A percentile compares a stretch with the other conserved stretches of the same genome.
phyloP scores from a whole-genome alignment of 352 stramenopile species.

The Peronospora destructor region DNA sequence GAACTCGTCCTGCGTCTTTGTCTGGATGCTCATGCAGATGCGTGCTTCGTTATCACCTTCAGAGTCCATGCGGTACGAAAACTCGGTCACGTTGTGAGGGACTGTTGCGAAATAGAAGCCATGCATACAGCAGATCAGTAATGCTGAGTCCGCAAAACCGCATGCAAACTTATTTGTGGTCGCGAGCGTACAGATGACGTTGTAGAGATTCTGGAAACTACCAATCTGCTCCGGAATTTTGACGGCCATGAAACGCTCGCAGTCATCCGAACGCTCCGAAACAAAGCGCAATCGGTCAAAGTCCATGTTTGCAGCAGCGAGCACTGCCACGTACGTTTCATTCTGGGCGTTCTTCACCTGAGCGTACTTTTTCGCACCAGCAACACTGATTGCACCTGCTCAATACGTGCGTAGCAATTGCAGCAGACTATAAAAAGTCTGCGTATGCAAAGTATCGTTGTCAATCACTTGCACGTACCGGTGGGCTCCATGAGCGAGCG shows the following conservation, averaged over 20 bases:
- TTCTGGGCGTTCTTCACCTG: conserved; percentile 33
- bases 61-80: conserved; percentile 92
- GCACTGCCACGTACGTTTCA: conserved; percentile 91
- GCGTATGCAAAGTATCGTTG: not conserved
- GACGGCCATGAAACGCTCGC: conserved; percentile 92
- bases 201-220: conserved; percentile 82
- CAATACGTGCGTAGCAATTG: not conserved
- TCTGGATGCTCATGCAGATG: conserved; percentile 95
- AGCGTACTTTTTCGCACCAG: conserved; percentile 93
- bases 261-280: conserved; percentile 80
- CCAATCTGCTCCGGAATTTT: conserved; percentile 94
- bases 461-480: conserved; percentile 26
- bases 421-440: conserved; percentile 1
- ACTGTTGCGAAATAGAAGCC: conserved; percentile 25
- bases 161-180: not conserved
- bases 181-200: conserved; percentile 56
- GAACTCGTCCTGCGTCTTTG: conserved; percentile 61
- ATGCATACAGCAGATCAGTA: conserved; percentile 3
- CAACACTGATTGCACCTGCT: conserved; percentile 92
- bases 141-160: not conserved
- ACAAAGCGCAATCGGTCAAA: conserved; percentile 98
- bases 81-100: conserved; percentile 91
- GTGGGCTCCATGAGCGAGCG: conserved; percentile 92
- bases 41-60: conserved; percentile 73
- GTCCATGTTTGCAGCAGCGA: conserved; percentile 99